Evolutionary conservation across 139 green algal genomes (phyloP).

Genomic region (Yamagishiella unicocca): DNA sequence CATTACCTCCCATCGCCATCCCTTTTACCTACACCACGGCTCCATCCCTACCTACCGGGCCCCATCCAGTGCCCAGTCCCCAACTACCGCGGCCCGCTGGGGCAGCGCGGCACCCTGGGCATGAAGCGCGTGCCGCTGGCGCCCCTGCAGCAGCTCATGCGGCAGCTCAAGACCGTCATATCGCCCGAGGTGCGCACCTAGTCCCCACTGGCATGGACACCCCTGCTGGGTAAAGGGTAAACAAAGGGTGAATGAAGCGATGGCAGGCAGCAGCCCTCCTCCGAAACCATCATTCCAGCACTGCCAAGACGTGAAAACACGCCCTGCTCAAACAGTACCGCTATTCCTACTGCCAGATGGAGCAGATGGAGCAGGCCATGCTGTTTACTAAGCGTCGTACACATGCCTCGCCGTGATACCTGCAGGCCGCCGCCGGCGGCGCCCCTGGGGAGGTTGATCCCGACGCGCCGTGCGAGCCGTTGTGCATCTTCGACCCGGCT

Average conservation of each 20-base stretch:
- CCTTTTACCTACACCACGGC: background rate
- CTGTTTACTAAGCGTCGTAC: too few species aligned
- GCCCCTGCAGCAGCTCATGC: background rate
- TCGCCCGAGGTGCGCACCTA: background rate
- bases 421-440: background rate
- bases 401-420: too few species aligned
- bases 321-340: too few species aligned
- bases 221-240: too few species aligned
- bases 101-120: background rate
- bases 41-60: background rate
- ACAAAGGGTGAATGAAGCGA: too few species aligned
- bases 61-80: conserved; percentile 20
- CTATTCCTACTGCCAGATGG: too few species aligned
- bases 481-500: conserved; percentile 28
- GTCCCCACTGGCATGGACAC: too few species aligned
- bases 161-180: background rate
- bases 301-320: too few species aligned
- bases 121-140: conserved; percentile 14
- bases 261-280: too few species aligned
- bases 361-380: too few species aligned
- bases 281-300: too few species aligned
- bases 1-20: background rate
- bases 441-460: background rate
- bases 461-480: background rate
- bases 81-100: conserved; percentile 3